Evolutionary conservation across 23 red algal genomes (phyloP), one percentile per base, ranked within the genome.

Genomic region (Gracilariopsis chorda): DNA sequence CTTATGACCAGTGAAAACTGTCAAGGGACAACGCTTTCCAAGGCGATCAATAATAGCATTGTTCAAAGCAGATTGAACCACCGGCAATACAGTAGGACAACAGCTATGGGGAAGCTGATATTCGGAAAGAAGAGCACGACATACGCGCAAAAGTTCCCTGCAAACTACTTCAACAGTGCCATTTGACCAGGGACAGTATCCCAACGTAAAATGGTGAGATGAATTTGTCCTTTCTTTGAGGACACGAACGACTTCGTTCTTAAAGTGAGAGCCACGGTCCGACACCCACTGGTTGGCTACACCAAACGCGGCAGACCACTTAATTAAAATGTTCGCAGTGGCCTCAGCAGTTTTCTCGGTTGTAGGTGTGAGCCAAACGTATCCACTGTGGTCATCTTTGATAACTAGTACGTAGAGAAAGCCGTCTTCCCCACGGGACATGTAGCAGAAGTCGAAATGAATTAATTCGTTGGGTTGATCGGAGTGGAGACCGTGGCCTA

Each of bases 131-230:
- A 77, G 34, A n/a, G 37, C 16, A 16, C 71, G 34, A 4, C 35
- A 11, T 4, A 40, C 35, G 29, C 24, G 34, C 13, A 36, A 10
- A 4, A 90, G 49, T 27, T 90, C 86, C 0, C 74, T 0, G 29
- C 1, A 67, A 17, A 90, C 63, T 8, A 64, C 37, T 25, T 90
- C 86, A 4, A 78, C 70, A n/a, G 84, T 67, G 3, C 65, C 70
- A 48, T 88, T 88, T 10, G n/a, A 32, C 84, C 84, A 88, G 8
- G 86, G 67, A 39, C 0, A 59, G 56, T 90, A 68, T 25, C 70
- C 86, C 27, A 60, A 30, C 3, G 86, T 78, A 39, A 90, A 90
- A 60, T 90, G 68, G 42, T 90, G 86, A 23, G 20, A 14, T 4
- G 27, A 27, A 48, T 77, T 4, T 9, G 47, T 5, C 28, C 19